phyloP scores from a whole-genome alignment of 2,329 filamentous ascomycete genomes.

The Cyphellophora europaea region DNA sequence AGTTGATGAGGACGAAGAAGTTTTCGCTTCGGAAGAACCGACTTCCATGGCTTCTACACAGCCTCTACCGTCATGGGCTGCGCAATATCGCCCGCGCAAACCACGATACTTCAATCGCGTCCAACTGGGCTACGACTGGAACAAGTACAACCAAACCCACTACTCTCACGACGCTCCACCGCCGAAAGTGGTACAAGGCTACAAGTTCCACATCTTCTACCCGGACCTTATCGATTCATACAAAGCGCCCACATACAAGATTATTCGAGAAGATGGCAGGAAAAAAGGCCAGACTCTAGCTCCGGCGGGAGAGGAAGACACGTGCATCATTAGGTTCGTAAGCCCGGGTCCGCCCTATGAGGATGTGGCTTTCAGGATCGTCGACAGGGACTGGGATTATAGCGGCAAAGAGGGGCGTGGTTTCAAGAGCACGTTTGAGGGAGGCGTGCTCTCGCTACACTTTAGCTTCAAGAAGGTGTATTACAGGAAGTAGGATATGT shows the following conservation, averaged over 20 bases:
- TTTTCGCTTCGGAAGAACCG: slow-evolving; percentile 83
- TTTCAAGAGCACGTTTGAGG: slow-evolving; percentile 95
- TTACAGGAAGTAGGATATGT: slow-evolving; percentile 43
- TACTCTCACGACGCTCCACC: slow-evolving; percentile 98
- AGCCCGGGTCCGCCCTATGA: slow-evolving; percentile 83
- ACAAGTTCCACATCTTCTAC: slow-evolving; percentile 99
- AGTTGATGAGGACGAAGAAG: slow-evolving; percentile 87
- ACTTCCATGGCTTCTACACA: slow-evolving; percentile 46
- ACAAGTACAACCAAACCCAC: slow-evolving; percentile 99
- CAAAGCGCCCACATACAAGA: slow-evolving; percentile 90
- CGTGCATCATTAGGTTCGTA: slow-evolving; percentile 90
- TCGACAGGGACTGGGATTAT: slow-evolving; percentile 99
- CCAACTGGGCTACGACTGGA: slow-evolving; percentile 99
- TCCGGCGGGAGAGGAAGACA: slow-evolving; percentile 90
- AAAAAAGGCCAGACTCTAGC: slow-evolving; percentile 87
- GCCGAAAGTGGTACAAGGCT: slow-evolving; percentile 95
- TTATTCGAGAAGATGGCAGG: slow-evolving; percentile 84
- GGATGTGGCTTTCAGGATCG: slow-evolving; percentile 92
- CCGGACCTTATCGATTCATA: slow-evolving; percentile 81
- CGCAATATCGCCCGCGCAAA: slow-evolving; percentile 80
- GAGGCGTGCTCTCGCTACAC: slow-evolving; percentile 92
- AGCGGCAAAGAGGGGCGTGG: slow-evolving; percentile 90
- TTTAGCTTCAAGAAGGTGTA: slow-evolving; percentile 95
- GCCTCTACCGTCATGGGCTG: slow-evolving; percentile 47
- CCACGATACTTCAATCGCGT: slow-evolving; percentile 96